These are phyloP conservation scores for Russula dissimulans DNA, from an alignment of 768 basidiomycete genomes.

Conservation along the genomic window DNA sequence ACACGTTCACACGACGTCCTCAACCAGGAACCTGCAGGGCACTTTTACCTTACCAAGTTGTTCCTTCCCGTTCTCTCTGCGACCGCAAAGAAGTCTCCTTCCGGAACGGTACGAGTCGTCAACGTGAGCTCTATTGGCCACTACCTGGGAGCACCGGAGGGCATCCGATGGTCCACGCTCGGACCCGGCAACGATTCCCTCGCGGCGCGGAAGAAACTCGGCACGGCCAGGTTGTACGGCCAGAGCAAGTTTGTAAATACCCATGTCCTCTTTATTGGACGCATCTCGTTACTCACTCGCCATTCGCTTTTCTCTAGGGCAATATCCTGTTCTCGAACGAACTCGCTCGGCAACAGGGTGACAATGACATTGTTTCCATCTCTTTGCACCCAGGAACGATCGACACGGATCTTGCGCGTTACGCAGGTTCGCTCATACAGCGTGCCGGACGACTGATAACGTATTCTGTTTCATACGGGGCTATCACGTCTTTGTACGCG, in stretches of 20 bases:
- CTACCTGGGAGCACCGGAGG: slow-evolving; percentile 22
- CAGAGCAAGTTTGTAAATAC: slow-evolving; percentile 16
- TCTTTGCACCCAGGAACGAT: slow-evolving; percentile 31
- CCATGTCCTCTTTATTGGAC: neutral
- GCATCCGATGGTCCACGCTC: slow-evolving; percentile 17
- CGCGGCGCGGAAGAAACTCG: slow-evolving; percentile 7
- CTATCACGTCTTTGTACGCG: slow-evolving; percentile 15
- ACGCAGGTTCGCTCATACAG: neutral
- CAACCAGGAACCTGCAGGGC: slow-evolving; percentile 20
- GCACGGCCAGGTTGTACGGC: slow-evolving; percentile 9
- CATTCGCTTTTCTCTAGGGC: slow-evolving; percentile 25
- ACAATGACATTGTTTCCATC: slow-evolving; percentile 36
- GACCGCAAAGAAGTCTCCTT: slow-evolving; percentile 24
- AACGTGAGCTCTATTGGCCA: slow-evolving; percentile 23
- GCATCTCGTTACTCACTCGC: neutral
- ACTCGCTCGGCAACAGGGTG: slow-evolving; percentile 33
- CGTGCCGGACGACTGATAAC: neutral
- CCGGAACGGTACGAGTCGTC: slow-evolving; percentile 25
- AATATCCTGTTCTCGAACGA: slow-evolving; percentile 38
- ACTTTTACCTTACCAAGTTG: slow-evolving; percentile 27
- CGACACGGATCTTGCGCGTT: slow-evolving; percentile 13
- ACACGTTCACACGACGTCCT: neutral
- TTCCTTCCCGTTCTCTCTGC: slow-evolving; percentile 27
- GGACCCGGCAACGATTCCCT: neutral
- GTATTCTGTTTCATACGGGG: slow-evolving; percentile 8